These are phyloP conservation scores for Metschnikowia kunwiensis DNA, from an alignment of 805 yeast genomes.

Conservation along the genomic window DNA sequence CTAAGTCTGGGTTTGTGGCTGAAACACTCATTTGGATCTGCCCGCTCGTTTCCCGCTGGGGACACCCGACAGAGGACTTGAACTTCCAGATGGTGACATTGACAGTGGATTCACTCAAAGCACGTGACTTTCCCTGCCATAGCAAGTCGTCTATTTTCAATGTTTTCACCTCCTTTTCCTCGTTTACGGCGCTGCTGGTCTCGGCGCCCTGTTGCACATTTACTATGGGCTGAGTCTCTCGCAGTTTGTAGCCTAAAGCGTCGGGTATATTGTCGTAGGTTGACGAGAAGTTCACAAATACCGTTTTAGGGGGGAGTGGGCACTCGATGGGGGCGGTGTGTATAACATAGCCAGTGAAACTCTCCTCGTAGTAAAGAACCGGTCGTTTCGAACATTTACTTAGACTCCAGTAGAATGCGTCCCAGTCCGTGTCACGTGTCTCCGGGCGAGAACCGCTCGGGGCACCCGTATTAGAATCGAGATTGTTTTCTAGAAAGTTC, in stretches of 20 bases:
- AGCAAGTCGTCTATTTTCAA: neutral
- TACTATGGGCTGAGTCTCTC: conserved; percentile 1
- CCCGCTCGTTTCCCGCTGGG: conserved; percentile 8
- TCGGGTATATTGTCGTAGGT: conserved; percentile 1
- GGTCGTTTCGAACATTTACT: conserved; percentile 1
- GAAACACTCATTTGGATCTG: conserved; percentile 6
- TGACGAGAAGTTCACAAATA: conserved; percentile 6
- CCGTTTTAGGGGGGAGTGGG: conserved; percentile 4
- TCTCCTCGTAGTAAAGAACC: conserved; percentile 32
- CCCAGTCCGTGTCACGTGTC: conserved; percentile 7
- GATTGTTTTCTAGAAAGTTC: neutral
- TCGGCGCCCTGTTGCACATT: neutral
- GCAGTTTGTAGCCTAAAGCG: neutral
- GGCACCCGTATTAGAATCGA: too few relatives aligned
- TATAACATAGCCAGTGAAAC: conserved; percentile 27
- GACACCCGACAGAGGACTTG: conserved; percentile 19
- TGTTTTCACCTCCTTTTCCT: neutral
- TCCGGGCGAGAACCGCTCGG: too few relatives aligned
- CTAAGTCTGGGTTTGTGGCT: conserved; percentile 4
- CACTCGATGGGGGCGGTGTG: conserved; percentile 11
- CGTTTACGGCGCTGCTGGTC: neutral
- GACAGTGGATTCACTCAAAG: neutral
- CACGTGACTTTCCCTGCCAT: conserved; percentile 6
- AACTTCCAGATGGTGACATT: conserved; percentile 27
- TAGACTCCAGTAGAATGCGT: conserved; percentile 7